These are phyloP conservation scores for Tuber indicum DNA, from an alignment of 495 filamentous ascomycete species.

Conservation along the genomic window DNA sequence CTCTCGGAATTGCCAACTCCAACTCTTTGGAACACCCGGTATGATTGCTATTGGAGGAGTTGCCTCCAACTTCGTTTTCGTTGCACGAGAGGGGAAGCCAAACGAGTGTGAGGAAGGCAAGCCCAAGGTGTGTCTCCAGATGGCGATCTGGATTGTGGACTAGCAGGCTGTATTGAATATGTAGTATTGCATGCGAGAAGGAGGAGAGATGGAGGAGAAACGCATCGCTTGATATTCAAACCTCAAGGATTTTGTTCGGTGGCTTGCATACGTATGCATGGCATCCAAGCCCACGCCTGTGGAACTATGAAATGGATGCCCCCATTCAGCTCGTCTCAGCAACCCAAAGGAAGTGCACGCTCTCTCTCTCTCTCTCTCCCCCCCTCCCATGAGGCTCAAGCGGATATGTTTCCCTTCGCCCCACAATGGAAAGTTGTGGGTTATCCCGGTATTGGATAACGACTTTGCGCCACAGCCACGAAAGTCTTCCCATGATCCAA, in stretches of 20 bases:
- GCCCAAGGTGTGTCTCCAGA: not conserved
- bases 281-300: constrained; percentile 22
- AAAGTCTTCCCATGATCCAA: not conserved
- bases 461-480: constrained; percentile 1
- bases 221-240: constrained; percentile 20
- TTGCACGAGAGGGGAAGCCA: not conserved
- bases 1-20: not conserved
- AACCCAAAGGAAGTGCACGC: constrained; percentile 19
- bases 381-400: constrained; percentile 27
- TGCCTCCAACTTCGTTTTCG: not conserved
- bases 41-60: not conserved
- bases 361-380: not conserved
- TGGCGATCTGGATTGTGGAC: not conserved
- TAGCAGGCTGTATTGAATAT: constrained; percentile 9
- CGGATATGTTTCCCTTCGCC: constrained; percentile 24
- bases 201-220: constrained; percentile 23
- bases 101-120: not conserved
- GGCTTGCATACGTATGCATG: constrained; percentile 28
- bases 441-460: not conserved
- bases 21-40: not conserved
- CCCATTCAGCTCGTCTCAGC: constrained; percentile 34
- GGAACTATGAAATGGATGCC: constrained; percentile 22
- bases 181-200: constrained; percentile 25
- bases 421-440: constrained; percentile 12
- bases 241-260: not conserved